A percentile compares a stretch with the other conserved stretches of the same genome.
Conservation (phyloP, 139 green algal genomes). For the Micractinium sp. region DNA sequence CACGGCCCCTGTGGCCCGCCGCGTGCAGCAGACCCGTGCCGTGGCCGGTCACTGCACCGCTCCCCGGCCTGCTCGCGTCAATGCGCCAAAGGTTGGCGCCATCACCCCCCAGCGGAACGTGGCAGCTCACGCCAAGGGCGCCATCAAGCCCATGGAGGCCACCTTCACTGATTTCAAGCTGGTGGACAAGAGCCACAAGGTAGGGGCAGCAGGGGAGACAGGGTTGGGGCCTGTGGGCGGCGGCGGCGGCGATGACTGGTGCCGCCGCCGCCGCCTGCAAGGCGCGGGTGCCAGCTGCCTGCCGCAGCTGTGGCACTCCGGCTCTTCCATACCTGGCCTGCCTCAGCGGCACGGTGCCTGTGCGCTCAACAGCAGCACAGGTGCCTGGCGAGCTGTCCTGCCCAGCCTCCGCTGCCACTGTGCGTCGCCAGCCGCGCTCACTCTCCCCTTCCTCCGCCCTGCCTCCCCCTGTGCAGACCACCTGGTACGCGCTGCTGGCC, state of each 20-base stretch:
- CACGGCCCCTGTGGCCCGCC: neutral
- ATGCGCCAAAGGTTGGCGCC: slow-evolving; percentile 20
- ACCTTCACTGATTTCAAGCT: slow-evolving; percentile 33
- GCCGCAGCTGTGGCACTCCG: too few relatives aligned
- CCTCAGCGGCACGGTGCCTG: neutral
- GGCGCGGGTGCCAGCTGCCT: too few relatives aligned
- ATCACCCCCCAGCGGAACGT: slow-evolving; percentile 8
- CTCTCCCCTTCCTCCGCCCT: neutral
- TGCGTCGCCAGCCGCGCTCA: neutral
- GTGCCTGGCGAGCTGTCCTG: neutral
- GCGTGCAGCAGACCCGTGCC: neutral
- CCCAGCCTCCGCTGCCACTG: neutral
- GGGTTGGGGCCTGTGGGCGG: neutral
- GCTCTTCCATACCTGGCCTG: too few relatives aligned
- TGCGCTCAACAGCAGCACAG: too few relatives aligned
- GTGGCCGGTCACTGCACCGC: neutral
- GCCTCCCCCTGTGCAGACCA: neutral
- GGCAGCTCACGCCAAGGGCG: slow-evolving; percentile 30
- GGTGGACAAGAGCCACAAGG: slow-evolving; percentile 31
- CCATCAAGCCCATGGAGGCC: slow-evolving; percentile 36
- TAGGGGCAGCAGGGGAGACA: neutral
- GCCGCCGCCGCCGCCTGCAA: too few relatives aligned
- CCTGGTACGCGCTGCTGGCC: slow-evolving; percentile 82
- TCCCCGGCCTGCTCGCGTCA: neutral
- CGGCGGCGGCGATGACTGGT: neutral